Conservation (phyloP, 495 filamentous ascomycete species). For the Haplographium delicatum region DNA sequence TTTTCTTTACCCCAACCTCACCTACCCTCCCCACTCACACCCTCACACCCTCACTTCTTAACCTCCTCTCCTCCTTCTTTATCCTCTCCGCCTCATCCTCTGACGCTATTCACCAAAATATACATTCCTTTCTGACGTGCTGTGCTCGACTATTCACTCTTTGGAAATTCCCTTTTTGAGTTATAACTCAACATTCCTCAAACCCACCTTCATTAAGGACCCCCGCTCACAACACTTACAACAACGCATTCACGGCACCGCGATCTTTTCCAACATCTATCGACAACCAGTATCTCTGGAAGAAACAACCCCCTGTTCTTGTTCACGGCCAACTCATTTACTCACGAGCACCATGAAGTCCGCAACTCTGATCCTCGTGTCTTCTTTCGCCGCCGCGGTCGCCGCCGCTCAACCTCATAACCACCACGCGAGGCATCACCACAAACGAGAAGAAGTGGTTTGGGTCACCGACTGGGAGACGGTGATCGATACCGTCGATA, state of each 20-base stretch:
- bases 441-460: constrained; percentile 32
- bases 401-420: constrained; percentile 38
- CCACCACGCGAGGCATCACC: constrained; percentile 32
- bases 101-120: constrained; percentile 4
- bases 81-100: constrained; percentile 21
- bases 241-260: constrained; percentile 5
- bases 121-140: constrained; percentile 17
- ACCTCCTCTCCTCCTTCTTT: constrained; percentile 13
- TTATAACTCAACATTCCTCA: constrained; percentile 17
- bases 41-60: neutral
- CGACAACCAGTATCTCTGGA: neutral
- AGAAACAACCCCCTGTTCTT: neutral
- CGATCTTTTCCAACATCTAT: neutral
- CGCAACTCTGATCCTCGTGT: constrained; percentile 30
- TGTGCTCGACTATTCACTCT: constrained; percentile 34
- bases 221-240: neutral
- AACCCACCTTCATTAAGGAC: constrained; percentile 11
- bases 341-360: constrained; percentile 41
- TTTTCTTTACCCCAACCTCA: neutral
- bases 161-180: constrained; percentile 21
- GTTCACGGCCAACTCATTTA: constrained; percentile 4
- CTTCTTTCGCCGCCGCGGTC: constrained; percentile 39
- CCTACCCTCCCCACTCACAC: neutral
- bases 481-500: constrained; percentile 33
- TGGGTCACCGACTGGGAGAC: constrained; percentile 39